phyloP scores from a whole-genome alignment of 371 early-diverging fungal species.

The Mucor racemosus region DNA sequence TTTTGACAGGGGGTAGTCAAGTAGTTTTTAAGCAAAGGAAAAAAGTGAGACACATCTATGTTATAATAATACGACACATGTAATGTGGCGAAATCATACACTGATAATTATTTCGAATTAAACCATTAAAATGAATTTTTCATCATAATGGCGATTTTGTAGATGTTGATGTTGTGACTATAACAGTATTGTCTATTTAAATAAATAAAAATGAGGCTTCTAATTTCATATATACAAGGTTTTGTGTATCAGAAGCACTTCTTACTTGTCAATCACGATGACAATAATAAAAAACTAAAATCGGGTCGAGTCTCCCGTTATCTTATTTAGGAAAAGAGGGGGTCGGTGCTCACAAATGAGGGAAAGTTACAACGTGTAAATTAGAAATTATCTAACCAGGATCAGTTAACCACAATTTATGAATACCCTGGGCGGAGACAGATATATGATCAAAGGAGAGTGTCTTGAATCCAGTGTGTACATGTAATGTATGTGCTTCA shows the following conservation, averaged over 20 bases:
- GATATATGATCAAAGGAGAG: neutral
- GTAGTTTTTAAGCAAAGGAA: neutral
- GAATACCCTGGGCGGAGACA: neutral
- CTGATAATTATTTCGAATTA: neutral
- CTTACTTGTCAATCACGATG: constrained; percentile 3
- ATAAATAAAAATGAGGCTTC: neutral
- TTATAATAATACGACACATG: neutral
- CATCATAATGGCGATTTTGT: constrained; percentile 4
- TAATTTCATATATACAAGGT: neutral
- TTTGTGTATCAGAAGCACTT: neutral
- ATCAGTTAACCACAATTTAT: neutral
- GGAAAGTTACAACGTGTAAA: constrained; percentile 5
- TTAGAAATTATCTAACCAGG: neutral
- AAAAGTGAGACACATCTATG: neutral
- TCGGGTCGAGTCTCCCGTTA: neutral
- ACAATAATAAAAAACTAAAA: neutral
- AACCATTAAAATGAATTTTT: neutral
- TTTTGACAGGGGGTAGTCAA: neutral
- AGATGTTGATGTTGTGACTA: neutral
- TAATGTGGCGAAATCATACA: neutral
- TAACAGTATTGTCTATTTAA: neutral
- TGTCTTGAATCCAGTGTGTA: too few relatives aligned
- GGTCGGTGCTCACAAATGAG: constrained; percentile 7
- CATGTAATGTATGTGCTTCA: neutral
- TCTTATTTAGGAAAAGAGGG: neutral